Evolutionary conservation across 176 grass and related monocot genomes (phyloP).

Genomic region (Eragrostis curvula): DNA sequence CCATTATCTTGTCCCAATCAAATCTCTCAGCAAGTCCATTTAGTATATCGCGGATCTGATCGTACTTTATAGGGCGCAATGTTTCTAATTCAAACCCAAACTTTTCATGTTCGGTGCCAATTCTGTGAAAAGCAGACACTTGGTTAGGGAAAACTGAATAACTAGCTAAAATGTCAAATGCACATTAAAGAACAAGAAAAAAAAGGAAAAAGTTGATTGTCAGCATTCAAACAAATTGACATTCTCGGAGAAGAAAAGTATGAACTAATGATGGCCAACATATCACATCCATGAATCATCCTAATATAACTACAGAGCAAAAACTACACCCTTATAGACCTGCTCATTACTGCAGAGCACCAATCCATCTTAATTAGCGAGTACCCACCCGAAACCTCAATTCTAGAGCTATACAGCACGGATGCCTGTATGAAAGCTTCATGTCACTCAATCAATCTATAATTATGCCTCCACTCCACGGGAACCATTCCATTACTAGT

Average conservation of each 20-base stretch:
- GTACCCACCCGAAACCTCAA: background rate
- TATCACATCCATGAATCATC: background rate
- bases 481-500: background rate
- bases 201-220: background rate
- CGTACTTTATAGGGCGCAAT: conserved; percentile 88
- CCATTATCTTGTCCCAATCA: conserved; percentile 94
- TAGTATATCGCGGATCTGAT: conserved; percentile 86
- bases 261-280: background rate
- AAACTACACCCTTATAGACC: background rate
- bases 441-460: background rate
- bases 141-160: background rate
- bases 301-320: background rate
- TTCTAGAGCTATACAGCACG: background rate
- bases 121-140: conserved; percentile 56
- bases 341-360: background rate
- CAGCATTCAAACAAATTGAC: background rate
- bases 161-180: background rate
- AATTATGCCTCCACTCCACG: background rate
- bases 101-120: conserved; percentile 97
- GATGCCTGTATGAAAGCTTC: background rate
- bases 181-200: background rate
- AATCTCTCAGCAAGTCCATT: conserved; percentile 87
- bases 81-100: conserved; percentile 93
- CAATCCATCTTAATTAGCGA: background rate
- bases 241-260: background rate